Evolutionary conservation across 805 yeast genomes (phyloP), one percentile per base, ranked within the genome.

Genomic region (Candida yuanshanica): DNA sequence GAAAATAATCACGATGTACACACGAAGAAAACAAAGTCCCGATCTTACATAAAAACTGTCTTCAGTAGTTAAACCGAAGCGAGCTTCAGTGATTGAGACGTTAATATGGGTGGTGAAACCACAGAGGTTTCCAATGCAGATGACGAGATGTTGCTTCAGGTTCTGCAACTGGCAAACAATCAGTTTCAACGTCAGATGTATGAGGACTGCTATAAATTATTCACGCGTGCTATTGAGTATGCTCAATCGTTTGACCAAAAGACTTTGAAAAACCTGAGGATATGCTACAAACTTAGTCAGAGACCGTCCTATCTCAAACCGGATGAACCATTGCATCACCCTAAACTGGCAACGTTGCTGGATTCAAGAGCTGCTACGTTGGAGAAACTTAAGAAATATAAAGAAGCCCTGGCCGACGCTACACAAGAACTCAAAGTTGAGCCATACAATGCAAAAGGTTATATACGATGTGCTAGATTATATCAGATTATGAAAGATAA

Each of bases 361-460:
- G 59, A 55, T 29, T 42, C 46, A 24, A 38, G 60, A 17, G 53
- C 58, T 9, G 53, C 56, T 2, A 45, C 49, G 1, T 39, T 41
- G 18, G 54, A 52, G 39, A 55, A 50, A 31, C 23, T 45, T 20
- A 35, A 41, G 2, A 39, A 38, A 17, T 17, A 20, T 5, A 33
- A 34, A 2, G 47, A 46, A 6, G 57, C 59, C 1, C 17, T 53
- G 16, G 14, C 20, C 1, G 60, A 56, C 22, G 50, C 53, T 2
- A 31, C 43, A 9, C 36, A 45, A 17, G 43, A 45, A 33, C 38
- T 51, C 7, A 39, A 44, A 5, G 34, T 48, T 13, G 60, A 56
- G 27, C 59, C 59, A 5, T 56, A 46, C 38, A 54, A 49, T 20
- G 41, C 52, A 2, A 49, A 50, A 26, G 56, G 59, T 1, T 55